phyloP scores from a whole-genome alignment of 345 rosid genomes.

The Ceriops zippeliana region DNA sequence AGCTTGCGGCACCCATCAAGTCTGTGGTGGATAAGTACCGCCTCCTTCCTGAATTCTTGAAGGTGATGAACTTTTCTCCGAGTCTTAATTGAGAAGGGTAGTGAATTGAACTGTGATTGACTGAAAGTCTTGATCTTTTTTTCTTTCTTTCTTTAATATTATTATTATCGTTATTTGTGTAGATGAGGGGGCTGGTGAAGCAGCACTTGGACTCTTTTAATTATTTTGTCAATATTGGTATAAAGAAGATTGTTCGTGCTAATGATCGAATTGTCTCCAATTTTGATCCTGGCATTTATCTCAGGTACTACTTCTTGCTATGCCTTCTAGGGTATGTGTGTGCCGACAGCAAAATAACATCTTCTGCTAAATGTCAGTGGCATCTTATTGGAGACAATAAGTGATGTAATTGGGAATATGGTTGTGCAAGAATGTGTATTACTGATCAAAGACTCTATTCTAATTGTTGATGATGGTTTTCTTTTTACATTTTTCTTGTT shows the following conservation, averaged over 20 bases:
- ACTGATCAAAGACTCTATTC: too few species aligned
- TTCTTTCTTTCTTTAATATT: not conserved
- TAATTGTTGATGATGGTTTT: too few species aligned
- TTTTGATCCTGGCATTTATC: conserved; percentile 50
- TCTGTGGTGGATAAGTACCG: conserved; percentile 55
- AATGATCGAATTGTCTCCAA: conserved; percentile 52
- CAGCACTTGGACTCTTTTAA: conserved; percentile 88
- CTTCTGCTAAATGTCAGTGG: too few species aligned
- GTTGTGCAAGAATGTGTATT: too few species aligned
- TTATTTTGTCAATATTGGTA: conserved; percentile 70
- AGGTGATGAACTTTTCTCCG: conserved; percentile 30
- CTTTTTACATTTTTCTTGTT: not conserved
- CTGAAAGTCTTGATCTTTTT: not conserved
- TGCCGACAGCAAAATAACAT: too few species aligned
- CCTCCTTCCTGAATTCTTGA: conserved; percentile 65
- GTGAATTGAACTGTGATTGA: not conserved
- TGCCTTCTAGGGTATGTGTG: not conserved
- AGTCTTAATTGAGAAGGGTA: not conserved
- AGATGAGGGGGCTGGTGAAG: conserved; percentile 94
- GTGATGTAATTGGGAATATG: too few species aligned
- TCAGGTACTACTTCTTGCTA: conserved; percentile 36
- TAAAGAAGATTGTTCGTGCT: conserved; percentile 81
- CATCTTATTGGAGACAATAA: too few species aligned
- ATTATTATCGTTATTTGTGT: not conserved
- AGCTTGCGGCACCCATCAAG: conserved; percentile 44